Base-by-base conservation (phyloP, 1,284 basidiomycete species). In the Mycosarcoma maydis region DNA sequence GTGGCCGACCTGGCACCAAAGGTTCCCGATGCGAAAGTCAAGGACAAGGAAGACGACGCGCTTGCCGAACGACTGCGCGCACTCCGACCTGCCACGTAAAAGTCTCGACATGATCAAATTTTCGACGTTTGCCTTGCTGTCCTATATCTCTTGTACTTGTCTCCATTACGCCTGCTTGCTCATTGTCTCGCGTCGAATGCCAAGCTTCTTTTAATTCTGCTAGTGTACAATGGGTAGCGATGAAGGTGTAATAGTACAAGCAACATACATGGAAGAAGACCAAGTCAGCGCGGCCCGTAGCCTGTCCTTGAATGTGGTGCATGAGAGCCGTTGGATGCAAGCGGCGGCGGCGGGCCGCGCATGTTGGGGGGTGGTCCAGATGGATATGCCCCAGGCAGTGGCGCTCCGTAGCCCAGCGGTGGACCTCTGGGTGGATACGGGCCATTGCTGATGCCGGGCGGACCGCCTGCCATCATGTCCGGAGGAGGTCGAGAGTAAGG, bases 31-130 rank as follows among this genome's bases (percentile, higher is more conserved):
- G 36, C 26, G 41, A 66, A 68, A 41, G 65, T 53, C 37, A 59
- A 58, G 42, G 58, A 58, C 34, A 64, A 60, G 45, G 48, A 77
- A 68, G 93, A 95, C 75, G 86, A 87, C 53, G 87, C 87, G 77
- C 84, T 96, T 37, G 92, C 89, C 3, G 90, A 92, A 76, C 85
- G 78, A 17, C 64, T 80, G 30, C 65, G 78, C n/a, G 78, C 78
- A 2, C 66, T 80, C 5, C 64, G 78, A 27, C 78, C 78, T 9
- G 78, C 78, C 6, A 78, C 76, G 11, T 80, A 32, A n/a, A n/a
- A n/a, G n/a, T n/a, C n/a, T n/a, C n/a, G n/a, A n/a, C n/a, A n/a
- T n/a, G n/a, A n/a, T n/a, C n/a, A n/a, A n/a, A n/a, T n/a, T n/a
- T n/a, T n/a, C n/a, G n/a, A n/a, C n/a, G n/a, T n/a, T n/a, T n/a